Base-by-base conservation (phyloP, 139 green algal genomes). In the Chlamydomonas sphaeroides region DNA sequence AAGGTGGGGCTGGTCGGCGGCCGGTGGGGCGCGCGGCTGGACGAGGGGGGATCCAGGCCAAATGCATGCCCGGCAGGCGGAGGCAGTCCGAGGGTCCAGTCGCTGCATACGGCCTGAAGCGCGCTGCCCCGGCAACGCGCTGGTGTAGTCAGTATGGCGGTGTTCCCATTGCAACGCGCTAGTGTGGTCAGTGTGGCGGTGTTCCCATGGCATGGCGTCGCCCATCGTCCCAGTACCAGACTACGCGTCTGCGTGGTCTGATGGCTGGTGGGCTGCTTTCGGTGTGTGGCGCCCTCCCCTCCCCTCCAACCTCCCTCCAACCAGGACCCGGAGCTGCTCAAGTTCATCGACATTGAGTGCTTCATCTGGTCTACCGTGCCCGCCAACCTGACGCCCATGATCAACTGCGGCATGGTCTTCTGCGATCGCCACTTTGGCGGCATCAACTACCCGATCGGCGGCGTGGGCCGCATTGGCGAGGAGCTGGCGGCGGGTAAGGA, bases 291-390 rank as follows among this genome's bases (percentile, higher is more conserved):
- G 14, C 23, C 45, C 45, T 10, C 45, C 45, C 45, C 45, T 14
- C 14, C 45, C 45, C 45, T 53, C 45, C 45, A 10, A 21, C 51
- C 4, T 26, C 8, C 62, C 36, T 36, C 80, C 5, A 33, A 15
- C 0, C 74, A 80, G 70, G 96, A 99, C 83, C 85, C 92, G 17
- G 92, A 97, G 88, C 91, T 99, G 65, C 93, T 99, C 32, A 84
- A 78, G 32, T 98, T 98, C 89, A 98, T 99, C 63, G 96, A 99
- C 88, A 92, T 97, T 28, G 96, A 99, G 92, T 99, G 96, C 94
- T 99, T 94, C 88, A 96, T 95, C 83, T 98, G 96, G 94, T 95
- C 88, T 80, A 99, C 96, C 4, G 96, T 99, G 35, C 49, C 80
- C 2, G 96, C 96, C 8, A 83, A 94, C 85, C 48, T 94, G 35